Evolutionary conservation across 495 filamentous ascomycete genomes (phyloP), one percentile per base, ranked within the genome.

Genomic region (Aspergillus ostianus): DNA sequence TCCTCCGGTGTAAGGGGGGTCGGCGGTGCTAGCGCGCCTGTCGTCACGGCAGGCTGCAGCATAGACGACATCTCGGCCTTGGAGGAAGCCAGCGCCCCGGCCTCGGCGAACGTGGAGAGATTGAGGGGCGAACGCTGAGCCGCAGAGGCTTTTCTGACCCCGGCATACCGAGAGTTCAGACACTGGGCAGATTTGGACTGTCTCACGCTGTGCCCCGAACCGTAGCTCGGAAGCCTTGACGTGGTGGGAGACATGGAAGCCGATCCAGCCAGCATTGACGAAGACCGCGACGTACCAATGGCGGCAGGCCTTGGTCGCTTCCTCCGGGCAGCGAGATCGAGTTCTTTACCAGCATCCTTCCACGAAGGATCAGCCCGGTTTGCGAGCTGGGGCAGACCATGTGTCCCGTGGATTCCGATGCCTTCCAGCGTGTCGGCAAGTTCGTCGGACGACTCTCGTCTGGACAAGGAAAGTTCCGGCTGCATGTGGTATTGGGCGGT

Each of bases 161-260:
- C 81, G 0, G 81, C 81, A 56, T 78, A 81, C 20, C 77, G 70
- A 30, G 78, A 70, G 64, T 79, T 78, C 21, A 82, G 70, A 50
- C 68, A 74, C 52, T 82, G 78, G 4, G 80, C 74, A 17, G 82
- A 84, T 63, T 82, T 82, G 41, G 81, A 79, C n/a, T 83, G 81
- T 54, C 80, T 77, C 62, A 84, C 70, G 13, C 72, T 65, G 64
- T 74, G 70, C 23, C 68, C 63, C 12, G 70, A 51, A 51, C 77
- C 72, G 51, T 72, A 75, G 61, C 64, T 70, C 1, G 74, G 65
- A 29, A 75, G 60, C 51, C 76, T 67, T 52, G 36, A 41, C 36
- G 70, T 70, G 12, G 73, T 76, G 6, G 77, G 73, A 6, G 73
- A 82, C 67, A 79, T 73, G 20, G 78, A 73, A 19, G 73, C 64